Base-by-base conservation (phyloP, 257 asterid genomes). In the Gentiana macrophylla region DNA sequence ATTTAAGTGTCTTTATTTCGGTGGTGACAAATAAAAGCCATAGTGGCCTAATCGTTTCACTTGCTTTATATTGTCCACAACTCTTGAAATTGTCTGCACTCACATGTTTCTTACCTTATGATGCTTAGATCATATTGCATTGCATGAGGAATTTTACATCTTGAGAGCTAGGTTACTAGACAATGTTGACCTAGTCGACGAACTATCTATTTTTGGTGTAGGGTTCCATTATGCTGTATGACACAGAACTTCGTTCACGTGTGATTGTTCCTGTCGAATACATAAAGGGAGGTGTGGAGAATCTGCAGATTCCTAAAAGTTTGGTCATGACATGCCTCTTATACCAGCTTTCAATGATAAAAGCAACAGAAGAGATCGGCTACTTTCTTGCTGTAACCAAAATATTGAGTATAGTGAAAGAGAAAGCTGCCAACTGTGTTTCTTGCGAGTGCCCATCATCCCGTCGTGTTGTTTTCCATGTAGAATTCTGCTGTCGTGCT, bases 321-420 rank as follows among this genome's bases (percentile, higher is more conserved):
- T 48, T 52, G 44, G 50, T 89, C 35, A 72, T 67, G 0, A 57
- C 60, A 6, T 60, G 67, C 60, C 80, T 86, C 35, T 56, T 86
- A 58, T 52, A 57, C 60, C 77, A 70, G 38, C 67, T 86, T 13
- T 67, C 75, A 32, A 11, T 34, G 10, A 6, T 32, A 24, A 80
- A 60, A 55, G 85, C 81, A 55, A 60, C 63, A 38, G 75, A 73
- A 64, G 64, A 59, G 57, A 54, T 35, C 51, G 95, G 94, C 47
- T 89, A 86, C 80, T 61, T 78, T 12, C 78, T 83, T 53, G 74
- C 84, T 15, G 83, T 89, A 50, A 86, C 94, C 35, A 71, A 80
- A 62, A 49, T 86, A 71, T 65, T 72, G 59, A 70, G 79, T 56
- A 80, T 89, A 71, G 86, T 82, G 50, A 66, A 51, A 35, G 92